Evolutionary conservation across 1,284 basidiomycete genomes (phyloP), one percentile per base, ranked within the genome.

Genomic region (Coriolopsis trogii): DNA sequence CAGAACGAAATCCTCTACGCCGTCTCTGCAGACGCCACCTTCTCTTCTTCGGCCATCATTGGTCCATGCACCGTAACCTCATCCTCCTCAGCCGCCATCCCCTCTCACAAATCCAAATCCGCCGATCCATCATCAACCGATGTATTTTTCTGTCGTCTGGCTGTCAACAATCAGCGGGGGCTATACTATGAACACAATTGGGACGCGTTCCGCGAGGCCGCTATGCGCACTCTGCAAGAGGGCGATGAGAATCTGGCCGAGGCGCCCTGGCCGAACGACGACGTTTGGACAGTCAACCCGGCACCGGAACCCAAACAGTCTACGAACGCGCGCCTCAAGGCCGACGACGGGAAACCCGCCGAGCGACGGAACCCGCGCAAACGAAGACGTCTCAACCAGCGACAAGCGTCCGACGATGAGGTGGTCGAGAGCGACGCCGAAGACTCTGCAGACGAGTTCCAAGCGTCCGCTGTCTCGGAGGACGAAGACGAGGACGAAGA

Each of bases 1-100:
- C 36, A 88, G 88, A 83, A 87, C 56, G 87, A 90, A 66, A 74
- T 90, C 4, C 89, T 87, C 60, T 86, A 84, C 48, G 80, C 81
- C 15, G 67, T 89, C 16, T 61, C 73, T 24, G 73, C 74, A 1
- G 74, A 70, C 18, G 78, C 72, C 13, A 69, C 79, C 28, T 57
- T 87, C 6, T 68, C 73, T 15, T 77, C 85, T 5, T 73, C 74
- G 16, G 71, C 72, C 40, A 75, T 90, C 37, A 58, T 81, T 12
- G 68, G 72, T 12, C 77, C 67, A 39, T 89, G 87, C 61, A 66
- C 63, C 4, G 75, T 89, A 28, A 72, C 61, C 30, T 61, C 66
- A 5, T 47, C 31, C 7, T 49, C 56, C 9, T 38, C 66, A 3
- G 52, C 51, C 3, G 30, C 48, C 10, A 28, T 45, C 48, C 13